phyloP scores from a whole-genome alignment of 2,329 filamentous ascomycete species.

The Parasarocladium wereldwijsianum region DNA sequence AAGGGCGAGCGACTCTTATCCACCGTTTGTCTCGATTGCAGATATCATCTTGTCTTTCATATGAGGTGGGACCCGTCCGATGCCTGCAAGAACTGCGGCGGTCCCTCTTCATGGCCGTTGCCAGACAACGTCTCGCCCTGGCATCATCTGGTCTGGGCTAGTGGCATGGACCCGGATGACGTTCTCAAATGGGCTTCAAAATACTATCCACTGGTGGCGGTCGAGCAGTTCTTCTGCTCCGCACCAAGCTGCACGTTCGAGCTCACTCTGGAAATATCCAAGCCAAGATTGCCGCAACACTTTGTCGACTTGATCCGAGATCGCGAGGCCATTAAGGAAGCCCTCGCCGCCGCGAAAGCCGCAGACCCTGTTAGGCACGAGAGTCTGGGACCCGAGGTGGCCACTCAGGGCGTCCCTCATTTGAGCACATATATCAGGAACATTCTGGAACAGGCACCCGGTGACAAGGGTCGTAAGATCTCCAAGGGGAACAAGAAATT shows the following conservation, averaged over 20 bases:
- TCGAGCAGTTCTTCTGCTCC: slow-evolving; percentile 26
- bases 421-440: slow-evolving; percentile 38
- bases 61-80: slow-evolving; percentile 18
- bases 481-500: slow-evolving; percentile 44
- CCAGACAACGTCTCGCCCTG: slow-evolving; percentile 20
- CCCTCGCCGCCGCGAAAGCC: slow-evolving; percentile 22
- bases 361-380: slow-evolving; percentile 34
- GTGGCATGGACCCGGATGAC: slow-evolving; percentile 13
- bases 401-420: slow-evolving; percentile 24
- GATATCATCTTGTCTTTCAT: slow-evolving; percentile 26
- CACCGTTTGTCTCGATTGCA: slow-evolving; percentile 24
- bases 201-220: slow-evolving; percentile 22
- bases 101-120: slow-evolving; percentile 17
- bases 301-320: slow-evolving; percentile 31
- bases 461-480: slow-evolving; percentile 28
- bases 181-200: slow-evolving; percentile 14
- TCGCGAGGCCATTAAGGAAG: slow-evolving; percentile 24
- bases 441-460: slow-evolving; percentile 22
- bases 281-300: slow-evolving; percentile 27
- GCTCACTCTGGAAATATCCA: slow-evolving; percentile 31
- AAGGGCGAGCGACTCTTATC: slow-evolving; percentile 17
- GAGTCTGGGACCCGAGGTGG: slow-evolving; percentile 24
- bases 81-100: slow-evolving; percentile 14
- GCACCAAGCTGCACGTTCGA: slow-evolving; percentile 24
- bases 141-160: slow-evolving; percentile 23